Evolutionary conservation across 75 land plant species (phyloP).

Genomic region (Pinus tabuliformis): DNA sequence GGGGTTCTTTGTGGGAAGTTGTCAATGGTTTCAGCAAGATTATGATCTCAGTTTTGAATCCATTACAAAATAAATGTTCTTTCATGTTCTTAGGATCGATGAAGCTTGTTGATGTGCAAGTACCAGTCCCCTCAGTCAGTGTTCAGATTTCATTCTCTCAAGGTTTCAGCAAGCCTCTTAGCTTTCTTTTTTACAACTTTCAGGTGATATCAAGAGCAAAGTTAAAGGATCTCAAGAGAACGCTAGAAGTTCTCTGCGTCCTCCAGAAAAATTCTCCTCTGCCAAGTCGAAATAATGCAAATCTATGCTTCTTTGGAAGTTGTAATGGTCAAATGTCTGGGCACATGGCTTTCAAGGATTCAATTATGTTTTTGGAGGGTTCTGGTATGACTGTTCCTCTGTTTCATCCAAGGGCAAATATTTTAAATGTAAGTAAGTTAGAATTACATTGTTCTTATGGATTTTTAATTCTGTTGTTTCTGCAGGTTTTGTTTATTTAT

Average conservation of each 20-base stretch:
- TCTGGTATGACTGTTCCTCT: neutral
- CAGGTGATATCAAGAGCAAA: slow-evolving; percentile 19
- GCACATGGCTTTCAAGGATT: neutral
- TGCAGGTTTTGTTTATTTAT: neutral
- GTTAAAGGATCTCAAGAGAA: slow-evolving; percentile 33
- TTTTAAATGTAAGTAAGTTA: neutral
- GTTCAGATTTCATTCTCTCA: slow-evolving; percentile 30
- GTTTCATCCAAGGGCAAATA: neutral
- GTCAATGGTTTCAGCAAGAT: slow-evolving; percentile 34
- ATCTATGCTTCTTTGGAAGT: slow-evolving; percentile 22
- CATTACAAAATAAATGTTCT: slow-evolving; percentile 7
- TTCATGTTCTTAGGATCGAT: neutral
- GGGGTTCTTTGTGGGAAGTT: slow-evolving; percentile 45
- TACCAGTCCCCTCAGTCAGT: slow-evolving; percentile 47
- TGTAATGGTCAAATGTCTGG: neutral
- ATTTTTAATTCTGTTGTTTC: neutral
- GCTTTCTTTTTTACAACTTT: slow-evolving; percentile 38
- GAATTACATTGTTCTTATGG: neutral
- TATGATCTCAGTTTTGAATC: slow-evolving; percentile 18
- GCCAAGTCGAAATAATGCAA: slow-evolving; percentile 29
- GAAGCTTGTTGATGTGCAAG: slow-evolving; percentile 13
- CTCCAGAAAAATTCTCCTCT: slow-evolving; percentile 27
- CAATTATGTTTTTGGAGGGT: slow-evolving; percentile 15
- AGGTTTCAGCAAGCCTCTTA: slow-evolving; percentile 21
- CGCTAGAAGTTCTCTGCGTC: slow-evolving; percentile 24